These are phyloP conservation scores for Spergularia bocconei DNA, from an alignment of 148 eudicot genomes.

Conservation along the genomic window DNA sequence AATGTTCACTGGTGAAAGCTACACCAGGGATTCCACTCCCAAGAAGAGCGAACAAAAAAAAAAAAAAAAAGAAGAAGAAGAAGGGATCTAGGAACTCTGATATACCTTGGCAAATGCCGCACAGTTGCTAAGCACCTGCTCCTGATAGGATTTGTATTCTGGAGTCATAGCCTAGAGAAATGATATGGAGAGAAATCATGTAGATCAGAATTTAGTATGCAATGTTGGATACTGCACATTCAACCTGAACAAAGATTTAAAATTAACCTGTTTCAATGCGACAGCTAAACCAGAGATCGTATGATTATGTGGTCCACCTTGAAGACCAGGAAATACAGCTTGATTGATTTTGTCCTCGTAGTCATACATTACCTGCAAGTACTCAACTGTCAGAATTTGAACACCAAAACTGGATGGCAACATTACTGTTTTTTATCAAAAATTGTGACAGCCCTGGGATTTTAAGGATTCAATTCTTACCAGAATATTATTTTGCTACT, in stretches of 20 bases:
- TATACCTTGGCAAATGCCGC: slow-evolving; percentile 87
- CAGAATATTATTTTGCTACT: not conserved
- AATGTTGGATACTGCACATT: not conserved
- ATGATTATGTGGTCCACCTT: slow-evolving; percentile 99
- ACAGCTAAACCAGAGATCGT: slow-evolving; percentile 96
- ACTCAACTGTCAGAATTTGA: slow-evolving; percentile 11
- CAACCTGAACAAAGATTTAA: slow-evolving; percentile 5
- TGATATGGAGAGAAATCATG: not conserved
- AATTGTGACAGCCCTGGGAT: not conserved
- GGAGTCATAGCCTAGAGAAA: slow-evolving; percentile 73
- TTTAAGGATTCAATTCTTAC: not conserved
- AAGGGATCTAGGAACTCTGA: not conserved
- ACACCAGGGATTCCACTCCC: slow-evolving; percentile 4
- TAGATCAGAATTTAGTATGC: slow-evolving; percentile 9
- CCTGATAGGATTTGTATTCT: slow-evolving; percentile 94
- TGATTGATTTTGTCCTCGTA: slow-evolving; percentile 94
- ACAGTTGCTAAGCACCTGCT: slow-evolving; percentile 93
- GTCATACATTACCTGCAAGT: slow-evolving; percentile 42
- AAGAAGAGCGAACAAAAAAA: too few species aligned
- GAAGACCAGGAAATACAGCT: slow-evolving; percentile 99
- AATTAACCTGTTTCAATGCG: slow-evolving; percentile 84
- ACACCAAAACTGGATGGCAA: not conserved
- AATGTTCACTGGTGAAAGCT: slow-evolving; percentile 9
- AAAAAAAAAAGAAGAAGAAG: too few species aligned
- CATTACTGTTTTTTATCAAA: not conserved